Conservation (phyloP, 2,329 filamentous ascomycete species). For the Colletotrichum siamense region DNA sequence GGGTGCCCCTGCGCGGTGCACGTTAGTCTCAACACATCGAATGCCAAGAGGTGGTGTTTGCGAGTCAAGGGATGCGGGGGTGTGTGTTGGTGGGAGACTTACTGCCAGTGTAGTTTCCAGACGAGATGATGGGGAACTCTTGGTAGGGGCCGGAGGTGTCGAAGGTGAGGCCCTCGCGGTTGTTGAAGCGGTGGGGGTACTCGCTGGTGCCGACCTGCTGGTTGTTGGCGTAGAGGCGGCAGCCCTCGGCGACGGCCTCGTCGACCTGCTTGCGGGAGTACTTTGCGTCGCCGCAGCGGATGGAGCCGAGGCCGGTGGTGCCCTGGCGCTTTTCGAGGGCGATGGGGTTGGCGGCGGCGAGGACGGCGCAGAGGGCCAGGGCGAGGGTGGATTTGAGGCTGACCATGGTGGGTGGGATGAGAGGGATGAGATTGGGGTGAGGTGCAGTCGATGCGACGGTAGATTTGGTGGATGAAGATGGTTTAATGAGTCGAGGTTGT, state of each 20-base stretch:
- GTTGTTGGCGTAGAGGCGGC: slow-evolving; percentile 10
- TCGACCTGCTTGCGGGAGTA: slow-evolving; percentile 17
- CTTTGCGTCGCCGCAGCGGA: slow-evolving; percentile 9
- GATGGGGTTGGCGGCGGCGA: neutral
- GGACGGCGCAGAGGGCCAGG: neutral
- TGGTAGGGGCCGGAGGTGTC: slow-evolving; percentile 38
- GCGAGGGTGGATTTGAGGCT: slow-evolving; percentile 7
- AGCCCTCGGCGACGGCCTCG: slow-evolving; percentile 21
- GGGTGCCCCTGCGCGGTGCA: slow-evolving; percentile 53
- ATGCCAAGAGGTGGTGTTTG: neutral
- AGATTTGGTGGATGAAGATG: neutral
- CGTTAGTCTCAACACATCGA: neutral
- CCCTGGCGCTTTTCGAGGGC: slow-evolving; percentile 11
- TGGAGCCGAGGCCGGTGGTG: neutral
- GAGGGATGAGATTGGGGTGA: neutral
- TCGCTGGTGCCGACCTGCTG: slow-evolving; percentile 15
- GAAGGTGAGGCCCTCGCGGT: slow-evolving; percentile 43
- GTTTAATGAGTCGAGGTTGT: neutral
- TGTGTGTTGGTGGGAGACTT: slow-evolving; percentile 19
- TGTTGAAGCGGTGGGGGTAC: slow-evolving; percentile 45
- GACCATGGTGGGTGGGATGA: slow-evolving; percentile 2
- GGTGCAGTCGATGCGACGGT: neutral
- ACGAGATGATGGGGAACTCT: slow-evolving; percentile 41
- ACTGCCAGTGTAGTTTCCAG: slow-evolving; percentile 40
- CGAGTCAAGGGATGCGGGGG: neutral